phyloP scores from a whole-genome alignment of 352 stramenopile genomes.

The Phytophthora europaea region DNA sequence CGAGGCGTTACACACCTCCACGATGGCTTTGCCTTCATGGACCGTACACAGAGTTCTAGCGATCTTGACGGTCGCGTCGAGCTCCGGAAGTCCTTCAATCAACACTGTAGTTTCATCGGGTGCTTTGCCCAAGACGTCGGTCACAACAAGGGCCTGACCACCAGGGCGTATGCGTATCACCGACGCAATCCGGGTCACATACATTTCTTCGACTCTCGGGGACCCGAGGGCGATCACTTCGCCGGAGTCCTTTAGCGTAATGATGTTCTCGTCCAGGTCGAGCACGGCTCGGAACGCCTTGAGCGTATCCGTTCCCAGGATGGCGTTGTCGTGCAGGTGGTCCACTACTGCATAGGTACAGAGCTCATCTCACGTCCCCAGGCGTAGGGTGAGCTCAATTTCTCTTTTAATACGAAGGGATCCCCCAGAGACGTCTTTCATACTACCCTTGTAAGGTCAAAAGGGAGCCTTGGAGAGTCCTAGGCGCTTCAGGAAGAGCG shows the following conservation, averaged over 20 bases:
- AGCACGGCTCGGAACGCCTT: neutral
- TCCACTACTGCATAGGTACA: neutral
- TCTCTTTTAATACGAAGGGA: neutral
- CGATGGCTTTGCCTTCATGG: neutral
- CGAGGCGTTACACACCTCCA: neutral
- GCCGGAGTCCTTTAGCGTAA: neutral
- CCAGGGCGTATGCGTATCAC: neutral
- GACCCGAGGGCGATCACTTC: too few species aligned
- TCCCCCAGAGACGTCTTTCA: neutral
- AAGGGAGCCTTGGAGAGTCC: neutral
- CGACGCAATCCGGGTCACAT: neutral
- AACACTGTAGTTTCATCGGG: neutral
- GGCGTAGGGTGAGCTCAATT: neutral
- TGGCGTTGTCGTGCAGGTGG: neutral
- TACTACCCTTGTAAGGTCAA: neutral
- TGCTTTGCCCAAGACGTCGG: neutral
- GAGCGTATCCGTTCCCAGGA: too few species aligned
- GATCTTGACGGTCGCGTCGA: neutral
- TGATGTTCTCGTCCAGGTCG: too few species aligned
- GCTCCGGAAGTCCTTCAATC: neutral
- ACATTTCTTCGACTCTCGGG: neutral
- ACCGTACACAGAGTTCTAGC: slow-evolving; percentile 1
- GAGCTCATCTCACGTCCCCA: neutral
- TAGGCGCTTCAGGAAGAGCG: neutral
- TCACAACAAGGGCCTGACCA: neutral